Conservation (phyloP, 1,284 basidiomycete genomes). For the Schizopora paradoxa region DNA sequence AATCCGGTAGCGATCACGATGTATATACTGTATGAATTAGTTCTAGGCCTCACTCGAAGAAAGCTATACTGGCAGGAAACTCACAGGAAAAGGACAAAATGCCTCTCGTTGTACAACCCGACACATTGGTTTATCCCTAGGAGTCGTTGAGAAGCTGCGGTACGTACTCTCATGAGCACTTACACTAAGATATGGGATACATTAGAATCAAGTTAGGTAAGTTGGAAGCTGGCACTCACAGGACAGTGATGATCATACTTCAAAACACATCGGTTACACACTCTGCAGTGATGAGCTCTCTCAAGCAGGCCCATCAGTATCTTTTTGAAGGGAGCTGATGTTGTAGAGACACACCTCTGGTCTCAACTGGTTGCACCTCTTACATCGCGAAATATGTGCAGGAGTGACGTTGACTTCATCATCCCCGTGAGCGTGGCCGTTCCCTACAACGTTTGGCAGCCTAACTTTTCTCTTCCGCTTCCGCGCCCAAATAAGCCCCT, state of each 20-base stretch:
- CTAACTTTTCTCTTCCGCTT: conserved; percentile 24
- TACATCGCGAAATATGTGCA: conserved; percentile 56
- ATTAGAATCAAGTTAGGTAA: conserved; percentile 1
- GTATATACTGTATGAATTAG: conserved; percentile 52
- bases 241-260: conserved; percentile 96
- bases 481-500: conserved; percentile 51
- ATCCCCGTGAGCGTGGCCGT: no score
- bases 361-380: conserved; percentile 63
- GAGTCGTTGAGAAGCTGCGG: conserved; percentile 7
- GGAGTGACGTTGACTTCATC: conserved; percentile 40
- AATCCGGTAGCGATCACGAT: conserved; percentile 58
- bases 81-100: conserved; percentile 93
- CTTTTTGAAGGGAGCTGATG: neutral
- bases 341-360: conserved; percentile 65
- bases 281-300: conserved; percentile 92
- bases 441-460: conserved; percentile 33
- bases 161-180: conserved; percentile 13
- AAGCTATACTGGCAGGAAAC: conserved; percentile 25
- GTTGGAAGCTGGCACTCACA: conserved; percentile 41
- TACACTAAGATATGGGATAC: conserved; percentile 1
- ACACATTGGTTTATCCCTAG: conserved; percentile 97
- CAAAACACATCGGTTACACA: conserved; percentile 88
- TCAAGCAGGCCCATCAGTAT: conserved; percentile 30
- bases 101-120: conserved; percentile 90
- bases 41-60: neutral